Evolutionary conservation across 441 rosid genomes (phyloP).

Genomic region (Erodium texanum): DNA sequence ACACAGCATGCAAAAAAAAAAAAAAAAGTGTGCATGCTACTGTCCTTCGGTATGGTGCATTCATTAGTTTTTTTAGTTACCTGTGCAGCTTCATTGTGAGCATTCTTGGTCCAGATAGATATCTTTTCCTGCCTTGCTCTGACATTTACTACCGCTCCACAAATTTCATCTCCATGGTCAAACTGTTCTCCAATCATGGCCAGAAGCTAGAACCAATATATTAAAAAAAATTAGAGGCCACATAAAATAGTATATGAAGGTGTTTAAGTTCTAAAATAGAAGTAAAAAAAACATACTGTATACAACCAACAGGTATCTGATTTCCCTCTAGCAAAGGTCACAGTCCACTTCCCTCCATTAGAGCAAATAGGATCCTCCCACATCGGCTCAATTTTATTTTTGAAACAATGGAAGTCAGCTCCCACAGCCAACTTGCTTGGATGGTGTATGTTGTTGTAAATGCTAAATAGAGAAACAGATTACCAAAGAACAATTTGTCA

Average conservation of each 20-base stretch:
- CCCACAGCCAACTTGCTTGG: conserved; percentile 63
- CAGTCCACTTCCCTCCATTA: conserved; percentile 90
- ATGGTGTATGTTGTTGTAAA: conserved; percentile 59
- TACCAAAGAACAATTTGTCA: conserved; percentile 1
- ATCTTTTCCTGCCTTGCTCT: conserved; percentile 61
- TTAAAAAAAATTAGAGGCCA: background rate
- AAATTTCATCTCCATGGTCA: conserved; percentile 73
- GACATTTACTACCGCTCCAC: conserved; percentile 79
- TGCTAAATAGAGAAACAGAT: conserved; percentile 29
- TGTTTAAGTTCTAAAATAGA: background rate
- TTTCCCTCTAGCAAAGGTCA: conserved; percentile 37
- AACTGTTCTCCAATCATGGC: conserved; percentile 95
- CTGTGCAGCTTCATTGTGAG: conserved; percentile 77
- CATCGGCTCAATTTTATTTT: conserved; percentile 70
- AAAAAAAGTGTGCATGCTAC: too few species aligned
- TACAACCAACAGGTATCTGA: conserved; percentile 71
- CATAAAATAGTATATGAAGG: background rate
- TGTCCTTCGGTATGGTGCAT: background rate
- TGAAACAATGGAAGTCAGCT: conserved; percentile 84
- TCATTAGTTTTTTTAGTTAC: conserved; percentile 33
- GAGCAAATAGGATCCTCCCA: conserved; percentile 96
- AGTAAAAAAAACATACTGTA: conserved; percentile 35
- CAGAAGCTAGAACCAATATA: conserved; percentile 42
- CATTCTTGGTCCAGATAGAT: conserved; percentile 84
- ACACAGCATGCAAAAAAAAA: background rate